Percentiles rank a stretch among this genome's conserved stretches.
These are phyloP conservation scores for Ustilago crameri DNA, from an alignment of 1,284 basidiomycete genomes.

Conservation along the genomic window DNA sequence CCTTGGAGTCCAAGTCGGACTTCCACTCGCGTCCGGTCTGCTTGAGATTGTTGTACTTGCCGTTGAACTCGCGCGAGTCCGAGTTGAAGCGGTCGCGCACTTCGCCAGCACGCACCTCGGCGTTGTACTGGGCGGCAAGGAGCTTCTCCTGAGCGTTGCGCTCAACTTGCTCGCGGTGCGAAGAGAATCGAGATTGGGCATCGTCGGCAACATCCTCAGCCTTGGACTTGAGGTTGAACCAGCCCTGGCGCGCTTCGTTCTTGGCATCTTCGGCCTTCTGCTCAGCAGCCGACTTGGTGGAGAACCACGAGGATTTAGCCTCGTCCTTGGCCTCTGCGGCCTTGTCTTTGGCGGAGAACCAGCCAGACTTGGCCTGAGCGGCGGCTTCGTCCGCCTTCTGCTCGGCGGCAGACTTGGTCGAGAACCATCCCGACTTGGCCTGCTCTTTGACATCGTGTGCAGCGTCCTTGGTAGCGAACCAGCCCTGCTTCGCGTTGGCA, in stretches of 20 bases:
- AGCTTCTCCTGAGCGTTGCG: slow-evolving; percentile 50
- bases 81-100: slow-evolving; percentile 15
- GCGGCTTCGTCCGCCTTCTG: slow-evolving; percentile 35
- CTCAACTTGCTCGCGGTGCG: slow-evolving; percentile 35
- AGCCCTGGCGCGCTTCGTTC: slow-evolving; percentile 37
- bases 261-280: slow-evolving; percentile 33
- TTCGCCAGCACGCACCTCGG: slow-evolving; percentile 39
- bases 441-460: slow-evolving; percentile 23
- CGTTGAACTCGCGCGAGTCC: slow-evolving; percentile 10
- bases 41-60: slow-evolving; percentile 30
- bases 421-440: slow-evolving; percentile 33
- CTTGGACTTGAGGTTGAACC: slow-evolving; percentile 45
- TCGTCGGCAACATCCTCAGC: slow-evolving; percentile 35
- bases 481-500: slow-evolving; percentile 22
- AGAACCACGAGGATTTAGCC: slow-evolving; percentile 32
- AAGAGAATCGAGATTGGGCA: slow-evolving; percentile 7
- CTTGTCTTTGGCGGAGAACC: slow-evolving; percentile 39
- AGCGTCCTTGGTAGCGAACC: slow-evolving; percentile 30
- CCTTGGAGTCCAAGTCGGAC: slow-evolving; percentile 38
- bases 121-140: slow-evolving; percentile 50
- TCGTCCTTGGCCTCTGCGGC: slow-evolving; percentile 30
- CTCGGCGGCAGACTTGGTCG: slow-evolving; percentile 12
- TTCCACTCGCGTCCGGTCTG: slow-evolving; percentile 43
- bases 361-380: slow-evolving; percentile 21
- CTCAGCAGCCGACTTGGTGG: slow-evolving; percentile 29